Conservation (phyloP, 257 asterid genomes). For the Mitragyna speciosa region DNA sequence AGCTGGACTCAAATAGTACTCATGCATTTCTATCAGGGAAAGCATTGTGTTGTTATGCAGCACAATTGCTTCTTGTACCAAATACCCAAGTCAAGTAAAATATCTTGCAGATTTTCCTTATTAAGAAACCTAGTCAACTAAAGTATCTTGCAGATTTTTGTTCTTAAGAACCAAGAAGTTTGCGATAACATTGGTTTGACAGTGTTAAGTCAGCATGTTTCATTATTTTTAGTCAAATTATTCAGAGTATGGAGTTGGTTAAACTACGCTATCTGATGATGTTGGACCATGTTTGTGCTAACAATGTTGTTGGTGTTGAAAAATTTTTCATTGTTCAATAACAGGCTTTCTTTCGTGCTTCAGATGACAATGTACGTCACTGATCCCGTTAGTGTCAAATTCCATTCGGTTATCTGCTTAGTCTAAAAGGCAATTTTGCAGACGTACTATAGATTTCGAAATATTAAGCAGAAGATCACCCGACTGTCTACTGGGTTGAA, state of each 20-base stretch:
- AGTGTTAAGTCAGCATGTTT: background rate
- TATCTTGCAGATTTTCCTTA: background rate
- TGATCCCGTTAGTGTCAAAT: background rate
- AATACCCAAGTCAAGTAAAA: background rate
- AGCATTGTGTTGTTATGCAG: background rate
- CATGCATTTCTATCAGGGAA: too few species aligned
- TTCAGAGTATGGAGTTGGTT: background rate
- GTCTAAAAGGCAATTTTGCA: background rate
- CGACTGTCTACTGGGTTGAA: background rate
- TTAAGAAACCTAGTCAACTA: background rate
- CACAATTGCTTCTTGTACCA: background rate
- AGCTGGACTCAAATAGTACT: background rate
- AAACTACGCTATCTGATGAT: background rate
- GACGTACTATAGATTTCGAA: background rate
- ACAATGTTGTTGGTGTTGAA: background rate
- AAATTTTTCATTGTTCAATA: background rate
- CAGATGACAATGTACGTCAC: background rate
- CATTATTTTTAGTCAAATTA: background rate
- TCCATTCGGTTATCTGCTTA: background rate
- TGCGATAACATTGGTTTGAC: background rate
- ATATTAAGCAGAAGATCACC: background rate
- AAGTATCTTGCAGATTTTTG: slow-evolving; percentile 5
- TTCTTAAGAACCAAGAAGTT: background rate
- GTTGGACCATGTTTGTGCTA: background rate
- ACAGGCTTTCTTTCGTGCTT: background rate